Percentiles rank a stretch among this genome's conserved stretches.
Evolutionary conservation across 768 basidiomycete genomes (phyloP).

Genomic region (Pulveroboletus sp.): DNA sequence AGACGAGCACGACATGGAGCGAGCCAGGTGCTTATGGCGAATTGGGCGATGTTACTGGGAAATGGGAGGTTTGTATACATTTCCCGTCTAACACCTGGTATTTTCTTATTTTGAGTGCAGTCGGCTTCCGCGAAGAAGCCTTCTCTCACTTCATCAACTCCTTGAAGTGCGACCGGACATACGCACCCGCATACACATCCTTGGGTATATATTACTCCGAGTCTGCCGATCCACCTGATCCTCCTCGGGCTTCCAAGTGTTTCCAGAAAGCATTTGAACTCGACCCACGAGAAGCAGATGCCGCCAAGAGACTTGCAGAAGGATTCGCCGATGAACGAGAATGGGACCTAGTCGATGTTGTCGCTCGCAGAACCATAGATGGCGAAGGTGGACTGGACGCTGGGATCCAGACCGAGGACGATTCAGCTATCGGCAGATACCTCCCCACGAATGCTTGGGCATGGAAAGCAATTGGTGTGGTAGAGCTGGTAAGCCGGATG

Average conservation of each 20-base stretch:
- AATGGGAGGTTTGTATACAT: slow-evolving; percentile 51
- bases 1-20: slow-evolving; percentile 49
- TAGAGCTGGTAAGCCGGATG: slow-evolving; percentile 68
- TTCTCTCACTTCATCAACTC: slow-evolving; percentile 78
- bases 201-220: slow-evolving; percentile 88
- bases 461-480: slow-evolving; percentile 93
- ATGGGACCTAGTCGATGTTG: slow-evolving; percentile 93
- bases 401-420: slow-evolving; percentile 44
- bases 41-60: slow-evolving; percentile 76
- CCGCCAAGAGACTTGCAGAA: slow-evolving; percentile 78
- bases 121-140: slow-evolving; percentile 52
- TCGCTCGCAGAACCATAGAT: slow-evolving; percentile 89
- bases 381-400: slow-evolving; percentile 82
- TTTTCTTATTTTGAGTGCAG: slow-evolving; percentile 31
- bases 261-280: slow-evolving; percentile 98
- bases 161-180: slow-evolving; percentile 68
- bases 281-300: slow-evolving; percentile 81
- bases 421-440: slow-evolving; percentile 43
- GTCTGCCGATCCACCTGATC: slow-evolving; percentile 66
- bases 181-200: slow-evolving; percentile 90
- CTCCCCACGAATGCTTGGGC: slow-evolving; percentile 89
- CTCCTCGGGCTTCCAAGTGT: slow-evolving; percentile 84
- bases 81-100: neutral
- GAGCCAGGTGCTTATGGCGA: slow-evolving; percentile 81
- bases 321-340: slow-evolving; percentile 91